Base-by-base conservation (phyloP, 805 yeast genomes). In the Clavispora asparagi region DNA sequence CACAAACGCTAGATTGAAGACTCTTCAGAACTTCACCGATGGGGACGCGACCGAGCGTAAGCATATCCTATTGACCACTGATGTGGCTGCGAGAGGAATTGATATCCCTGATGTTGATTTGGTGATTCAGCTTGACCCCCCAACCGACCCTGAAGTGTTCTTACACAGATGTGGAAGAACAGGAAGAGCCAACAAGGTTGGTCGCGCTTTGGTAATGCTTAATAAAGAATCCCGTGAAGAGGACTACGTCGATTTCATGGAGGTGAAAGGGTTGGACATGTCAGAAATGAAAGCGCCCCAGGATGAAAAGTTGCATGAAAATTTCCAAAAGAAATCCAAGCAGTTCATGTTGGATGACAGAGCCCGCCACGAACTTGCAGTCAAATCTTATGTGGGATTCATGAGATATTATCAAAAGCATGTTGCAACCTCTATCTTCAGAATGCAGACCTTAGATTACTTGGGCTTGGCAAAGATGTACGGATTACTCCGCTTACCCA, bases 1-100 rank as follows among this genome's bases (percentile, higher is more conserved):
- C n/a, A 83, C 95, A 0, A 80, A 78, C 40, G 79, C 96, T 13
- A 76, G 99, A 53, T 65, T 85, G 43, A 86, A 80, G 60, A 87
- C 96, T 0, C 67, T 92, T 39, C 72, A 73, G 10, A 68, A 64
- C 30, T 94, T 92, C 60, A 61, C 82, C 0, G 74, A 74, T 1
- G 72, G 76, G 5, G 76, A 70, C 40, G 50, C 62, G 1, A 40
- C 43, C 35, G 58, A 61, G 7, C 64, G 66, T 3, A 83, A 81
- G 52, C 72, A 83, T 9, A 79, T 92, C 0, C 65, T 94, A 23
- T 70, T 94, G 65, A 90, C 99, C 1, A 94, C 99, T 0, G 99
- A 94, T 72, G 97, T 94, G n/a, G 97, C 99, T 0, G 97, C 98
- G 0, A 77, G 99, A 60, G 99, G 99, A 38, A 79, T 94, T 19